Base-by-base conservation (phyloP, 805 yeast species). In the Teunomyces aglyptinius region DNA sequence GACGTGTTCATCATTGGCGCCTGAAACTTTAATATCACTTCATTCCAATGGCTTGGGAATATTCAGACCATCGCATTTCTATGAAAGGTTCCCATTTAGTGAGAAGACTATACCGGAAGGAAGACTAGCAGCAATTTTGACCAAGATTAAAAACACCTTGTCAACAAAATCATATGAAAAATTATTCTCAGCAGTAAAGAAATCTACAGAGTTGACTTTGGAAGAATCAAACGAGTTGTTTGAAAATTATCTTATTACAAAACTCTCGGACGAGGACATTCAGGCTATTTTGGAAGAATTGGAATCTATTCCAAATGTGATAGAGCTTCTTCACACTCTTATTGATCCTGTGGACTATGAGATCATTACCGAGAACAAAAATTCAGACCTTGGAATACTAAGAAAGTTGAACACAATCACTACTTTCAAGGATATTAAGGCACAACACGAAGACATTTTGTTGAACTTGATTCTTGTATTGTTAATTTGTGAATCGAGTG, bases 11-110 rank as follows among this genome's bases (percentile, higher is more conserved):
- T 33, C 45, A 5, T 44, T 53, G 13, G n/a, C 20, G 8, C 36
- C 41, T n/a, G 28, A 24, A 22, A 43, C 35, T 22, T 47, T 63
- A 6, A 47, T 67, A 11, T 47, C 63, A 2, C 49, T 61, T 15
- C 68, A 70, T 49, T 60, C 63, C 1, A 68, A 71, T 51, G 71
- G 72, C 1, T 31, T 68, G 16, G 68, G 70, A 2, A 43, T 63
- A 2, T 60, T 56, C 42, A 57, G 73, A 47, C 59, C 59, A 7
- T 59, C 70, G 1, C 73, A 69, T 50, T 49, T 48, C 35, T 69
- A 59, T 45, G 76, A 71, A 41, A 27, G 47, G 1, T 58, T 63
- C 45, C 39, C 36, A 20, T 46, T 44, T 18, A 43, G 44, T 24
- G 38, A 43, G 7, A 39, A 18, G 26, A 18, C 41, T 6, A 47